Base-by-base conservation (phyloP, 2,329 filamentous ascomycete species). In the Fusarium nygamai region DNA sequence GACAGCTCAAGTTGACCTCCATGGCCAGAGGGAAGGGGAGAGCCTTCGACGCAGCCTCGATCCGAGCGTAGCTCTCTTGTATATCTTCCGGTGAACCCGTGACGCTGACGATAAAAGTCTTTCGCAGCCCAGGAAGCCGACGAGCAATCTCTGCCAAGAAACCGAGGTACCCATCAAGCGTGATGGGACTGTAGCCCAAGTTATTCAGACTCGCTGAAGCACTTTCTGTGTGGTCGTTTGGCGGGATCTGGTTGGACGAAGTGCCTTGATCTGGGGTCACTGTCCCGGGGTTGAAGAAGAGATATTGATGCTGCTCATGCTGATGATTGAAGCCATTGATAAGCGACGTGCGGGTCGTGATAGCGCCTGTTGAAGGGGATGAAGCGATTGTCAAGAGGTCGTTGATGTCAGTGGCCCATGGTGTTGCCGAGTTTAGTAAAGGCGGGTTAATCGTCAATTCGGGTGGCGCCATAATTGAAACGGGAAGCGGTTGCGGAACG, bases 1-100 rank as follows among this genome's bases (percentile, higher is more conserved):
- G 93, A 75, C 93, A 95, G 38, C 90, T 92, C 36, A 95, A 88
- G 79, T 96, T 96, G 77, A 95, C 85, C 81, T 96, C 93, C 85
- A 95, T 89, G 24, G 90, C 91, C 2, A 94, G 83, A 3, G 86
- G 85, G 73, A 90, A 81, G 3, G 78, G 74, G n/a, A 86, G 67
- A 8, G 84, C 31, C 33, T 54, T 8, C 79, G 84, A 86, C 69
- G 69, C 78, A 53, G 33, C 67, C 66, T 79, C 80, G 67, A 93
- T 87, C 20, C 83, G 81, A 2, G 73, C 69, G 78, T 92, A 92
- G 82, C 90, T 91, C 64, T 82, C 74, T 0, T 83, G 82, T 0
- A 94, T 86, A 17, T 93, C 90, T 1, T 83, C 78, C 0, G 89
- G 87, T 0, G 85, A 84, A 9, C 93, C 93, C 0, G 93, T 94